These are phyloP conservation scores for Aspergillus sp. DNA, from an alignment of 2,329 filamentous ascomycete species.

Conservation along the genomic window DNA sequence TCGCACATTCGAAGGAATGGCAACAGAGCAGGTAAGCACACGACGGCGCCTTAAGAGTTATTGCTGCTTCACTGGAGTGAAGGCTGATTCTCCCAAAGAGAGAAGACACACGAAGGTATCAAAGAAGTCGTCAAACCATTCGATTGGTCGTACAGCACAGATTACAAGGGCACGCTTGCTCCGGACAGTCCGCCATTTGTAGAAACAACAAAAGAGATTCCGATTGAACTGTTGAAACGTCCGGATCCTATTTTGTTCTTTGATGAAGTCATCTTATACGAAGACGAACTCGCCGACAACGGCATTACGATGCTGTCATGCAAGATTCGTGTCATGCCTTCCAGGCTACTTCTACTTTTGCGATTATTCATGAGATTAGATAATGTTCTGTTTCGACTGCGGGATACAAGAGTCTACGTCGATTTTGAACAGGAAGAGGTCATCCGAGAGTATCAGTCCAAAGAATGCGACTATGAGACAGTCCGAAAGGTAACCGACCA, in stretches of 20 bases:
- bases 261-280: constrained; percentile 92
- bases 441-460: constrained; percentile 84
- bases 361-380: constrained; percentile 93
- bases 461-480: constrained; percentile 75
- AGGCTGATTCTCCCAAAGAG: constrained; percentile 46
- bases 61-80: constrained; percentile 1
- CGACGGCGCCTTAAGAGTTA: background rate
- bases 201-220: constrained; percentile 60
- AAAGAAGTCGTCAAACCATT: constrained; percentile 93
- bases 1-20: constrained; percentile 91
- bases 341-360: constrained; percentile 77
- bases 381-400: constrained; percentile 79
- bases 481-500: constrained; percentile 60
- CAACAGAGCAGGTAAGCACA: constrained; percentile 60
- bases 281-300: constrained; percentile 97
- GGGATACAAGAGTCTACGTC: constrained; percentile 88
- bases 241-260: constrained; percentile 95
- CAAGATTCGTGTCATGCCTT: constrained; percentile 91
- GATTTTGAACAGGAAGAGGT: constrained; percentile 79
- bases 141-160: constrained; percentile 95
- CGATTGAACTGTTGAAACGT: constrained; percentile 79
- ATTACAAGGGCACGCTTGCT: constrained; percentile 71
- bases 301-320: constrained; percentile 86
- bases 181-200: constrained; percentile 38
- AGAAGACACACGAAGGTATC: constrained; percentile 78